These are phyloP conservation scores for Canariomyces notabilis DNA, from an alignment of 2,329 filamentous ascomycete species.

Conservation along the genomic window DNA sequence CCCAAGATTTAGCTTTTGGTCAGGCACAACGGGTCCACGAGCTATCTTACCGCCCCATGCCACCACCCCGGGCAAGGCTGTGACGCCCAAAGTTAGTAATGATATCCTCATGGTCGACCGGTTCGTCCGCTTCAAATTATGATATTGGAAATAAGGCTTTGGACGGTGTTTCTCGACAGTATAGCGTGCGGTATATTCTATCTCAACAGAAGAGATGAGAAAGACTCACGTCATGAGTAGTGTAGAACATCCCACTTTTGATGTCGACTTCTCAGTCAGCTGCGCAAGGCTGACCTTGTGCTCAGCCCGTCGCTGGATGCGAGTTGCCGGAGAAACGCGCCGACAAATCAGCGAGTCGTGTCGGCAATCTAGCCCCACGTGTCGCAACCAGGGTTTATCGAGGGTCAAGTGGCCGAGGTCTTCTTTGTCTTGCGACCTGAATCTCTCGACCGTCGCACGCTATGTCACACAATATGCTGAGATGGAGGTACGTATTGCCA, in stretches of 20 bases:
- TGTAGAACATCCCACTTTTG: too few relatives aligned
- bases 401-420: neutral
- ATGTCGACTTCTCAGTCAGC: neutral
- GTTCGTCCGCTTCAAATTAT: neutral
- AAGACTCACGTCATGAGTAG: too few relatives aligned
- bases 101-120: conserved; percentile 20
- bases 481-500: too few relatives aligned
- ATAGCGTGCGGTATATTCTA: too few relatives aligned
- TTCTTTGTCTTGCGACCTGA: too few relatives aligned
- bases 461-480: too few relatives aligned
- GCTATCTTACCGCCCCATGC: conserved; percentile 40
- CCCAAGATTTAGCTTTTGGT: conserved; percentile 16
- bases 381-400: neutral
- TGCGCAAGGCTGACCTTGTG: neutral
- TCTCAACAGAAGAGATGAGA: too few relatives aligned
- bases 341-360: neutral
- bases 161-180: neutral
- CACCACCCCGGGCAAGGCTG: conserved; percentile 31
- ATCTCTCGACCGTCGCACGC: too few relatives aligned
- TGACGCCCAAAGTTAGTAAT: conserved; percentile 22
- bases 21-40: neutral
- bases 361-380: neutral
- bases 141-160: too few relatives aligned
- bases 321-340: conserved; percentile 6
- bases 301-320: conserved; percentile 1